These are phyloP conservation scores for Theileria orientalis DNA, from an alignment of 169 alveolate species.

Conservation along the genomic window DNA sequence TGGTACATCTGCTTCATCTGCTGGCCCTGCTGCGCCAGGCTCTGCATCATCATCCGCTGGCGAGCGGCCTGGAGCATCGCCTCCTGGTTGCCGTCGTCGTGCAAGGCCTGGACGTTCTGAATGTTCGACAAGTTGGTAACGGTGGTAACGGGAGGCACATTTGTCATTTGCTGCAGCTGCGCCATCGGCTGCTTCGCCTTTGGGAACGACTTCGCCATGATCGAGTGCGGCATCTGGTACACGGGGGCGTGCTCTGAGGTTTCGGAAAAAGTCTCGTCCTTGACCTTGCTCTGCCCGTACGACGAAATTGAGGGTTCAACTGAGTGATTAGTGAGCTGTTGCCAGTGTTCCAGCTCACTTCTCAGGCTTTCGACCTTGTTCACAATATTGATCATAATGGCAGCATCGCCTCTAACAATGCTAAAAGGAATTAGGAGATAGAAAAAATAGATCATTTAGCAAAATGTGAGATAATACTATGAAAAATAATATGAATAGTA, in stretches of 20 bases:
- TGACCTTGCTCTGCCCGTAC: not conserved
- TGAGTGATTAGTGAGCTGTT: slow-evolving; percentile 20
- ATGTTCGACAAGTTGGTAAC: not conserved
- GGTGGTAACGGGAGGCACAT: slow-evolving; percentile 7
- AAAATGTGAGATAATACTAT: too few species aligned
- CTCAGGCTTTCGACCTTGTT: slow-evolving; percentile 62
- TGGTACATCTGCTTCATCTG: slow-evolving; percentile 51
- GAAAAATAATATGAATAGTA: not conserved
- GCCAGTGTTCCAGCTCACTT: slow-evolving; percentile 63
- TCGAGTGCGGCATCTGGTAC: slow-evolving; percentile 11
- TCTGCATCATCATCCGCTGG: slow-evolving; percentile 52
- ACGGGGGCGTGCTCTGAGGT: not conserved
- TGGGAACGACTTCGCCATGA: not conserved
- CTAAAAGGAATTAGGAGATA: not conserved
- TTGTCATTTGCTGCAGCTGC: not conserved
- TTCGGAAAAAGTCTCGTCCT: slow-evolving; percentile 14
- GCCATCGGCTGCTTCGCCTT: slow-evolving; percentile 3
- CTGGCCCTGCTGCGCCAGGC: slow-evolving; percentile 25
- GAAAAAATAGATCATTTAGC: too few species aligned
- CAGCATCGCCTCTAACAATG: slow-evolving; percentile 64
- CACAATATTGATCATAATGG: slow-evolving; percentile 58
- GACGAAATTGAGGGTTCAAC: slow-evolving; percentile 23
- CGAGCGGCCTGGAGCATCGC: slow-evolving; percentile 26
- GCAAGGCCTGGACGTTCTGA: not conserved
- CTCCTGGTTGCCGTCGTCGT: slow-evolving; percentile 2